Conservation (phyloP, 257 asterid genomes). For the Solanum gracilifrons region DNA sequence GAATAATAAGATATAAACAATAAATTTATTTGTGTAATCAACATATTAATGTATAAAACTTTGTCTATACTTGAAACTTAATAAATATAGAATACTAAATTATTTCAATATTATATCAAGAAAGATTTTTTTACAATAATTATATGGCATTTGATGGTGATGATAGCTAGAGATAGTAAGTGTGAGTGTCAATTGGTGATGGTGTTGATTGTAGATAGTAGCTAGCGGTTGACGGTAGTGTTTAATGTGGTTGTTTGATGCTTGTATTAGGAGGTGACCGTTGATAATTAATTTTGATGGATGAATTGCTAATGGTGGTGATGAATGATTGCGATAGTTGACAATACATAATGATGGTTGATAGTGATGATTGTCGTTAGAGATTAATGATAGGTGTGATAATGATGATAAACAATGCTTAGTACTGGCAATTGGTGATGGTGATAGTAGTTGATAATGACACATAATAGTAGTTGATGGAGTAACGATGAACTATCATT, state of each 20-base stretch:
- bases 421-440: not conserved
- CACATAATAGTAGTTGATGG: not conserved
- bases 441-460: not conserved
- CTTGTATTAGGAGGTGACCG: not conserved
- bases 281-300: not conserved
- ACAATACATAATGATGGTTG: not conserved
- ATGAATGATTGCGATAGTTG: not conserved
- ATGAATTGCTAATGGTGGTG: not conserved
- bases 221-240: not conserved
- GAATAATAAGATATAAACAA: too few species aligned
- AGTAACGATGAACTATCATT: too few species aligned
- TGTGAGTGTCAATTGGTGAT: not conserved
- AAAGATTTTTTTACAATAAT: not conserved
- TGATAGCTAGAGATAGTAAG: not conserved
- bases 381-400: not conserved
- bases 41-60: not conserved
- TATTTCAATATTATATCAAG: not conserved
- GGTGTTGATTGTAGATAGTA: not conserved
- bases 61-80: not conserved
- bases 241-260: not conserved
- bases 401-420: not conserved
- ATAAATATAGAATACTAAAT: not conserved
- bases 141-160: not conserved
- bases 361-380: not conserved
- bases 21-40: not conserved